Base-by-base conservation (phyloP, 2,329 filamentous ascomycete genomes). In the Bipolaris oryzae region DNA sequence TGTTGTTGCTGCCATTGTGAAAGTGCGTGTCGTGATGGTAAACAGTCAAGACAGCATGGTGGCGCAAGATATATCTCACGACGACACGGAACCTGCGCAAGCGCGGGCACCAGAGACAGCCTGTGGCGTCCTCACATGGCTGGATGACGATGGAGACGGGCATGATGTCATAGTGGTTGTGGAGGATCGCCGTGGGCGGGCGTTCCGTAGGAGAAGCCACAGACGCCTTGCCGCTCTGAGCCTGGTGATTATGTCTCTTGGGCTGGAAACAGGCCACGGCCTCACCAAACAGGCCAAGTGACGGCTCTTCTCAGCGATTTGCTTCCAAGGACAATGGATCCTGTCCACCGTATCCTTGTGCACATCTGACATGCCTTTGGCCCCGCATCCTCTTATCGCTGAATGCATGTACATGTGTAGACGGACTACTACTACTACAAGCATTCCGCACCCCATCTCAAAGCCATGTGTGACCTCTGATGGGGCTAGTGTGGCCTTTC, bases 151-250 rank as follows among this genome's bases (percentile, higher is more conserved):
- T 66, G 62, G 57, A 54, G 59, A 58, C 53, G 54, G 23, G 53
- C 51, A 69, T 74, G 71, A 74, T 67, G 67, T 73, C 70, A 73
- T 67, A 44, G 44, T 23, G 48, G 47, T 42, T 58, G 48, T 50
- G 44, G 50, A 56, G 53, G 65, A 66, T 68, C 65, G 61, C 47
- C 58, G 28, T 60, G 57, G 45, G 57, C 51, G 53, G 49, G 37
- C 28, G 39, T 35, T 56, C 39, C 41, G 55, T 46, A 43, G 39
- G n/a, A 41, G 18, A 39, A 45, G 37, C 20, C 42, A 35, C 35
- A 15, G 38, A 13, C 31, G 34, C 46, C 62, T 58, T 61, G 42
- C 55, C 46, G 39, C n/a, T 57, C 56, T 57, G 16, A 60, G 53
- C 20, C 31, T 54, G 51, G 41, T 20, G 28, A 38, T 51, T 52